phyloP scores from a whole-genome alignment of 2,329 filamentous ascomycete species.

The Fusarium sulawesiense region DNA sequence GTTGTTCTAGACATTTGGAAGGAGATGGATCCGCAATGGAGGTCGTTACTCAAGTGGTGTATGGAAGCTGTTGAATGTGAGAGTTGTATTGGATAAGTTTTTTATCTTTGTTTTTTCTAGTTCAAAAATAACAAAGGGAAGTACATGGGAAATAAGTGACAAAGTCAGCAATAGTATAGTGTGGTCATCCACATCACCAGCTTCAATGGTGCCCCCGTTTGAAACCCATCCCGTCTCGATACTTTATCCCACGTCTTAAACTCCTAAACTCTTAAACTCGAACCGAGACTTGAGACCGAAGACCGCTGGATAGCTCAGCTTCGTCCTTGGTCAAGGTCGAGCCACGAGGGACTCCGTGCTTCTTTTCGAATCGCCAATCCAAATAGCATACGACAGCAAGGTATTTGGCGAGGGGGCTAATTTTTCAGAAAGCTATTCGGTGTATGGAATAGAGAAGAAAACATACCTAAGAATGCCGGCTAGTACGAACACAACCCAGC shows the following conservation, averaged over 20 bases:
- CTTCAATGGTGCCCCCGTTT: background rate
- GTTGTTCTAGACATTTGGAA: constrained; percentile 20
- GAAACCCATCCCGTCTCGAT: background rate
- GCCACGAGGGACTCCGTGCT: background rate
- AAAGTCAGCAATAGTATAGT: background rate
- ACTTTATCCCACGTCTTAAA: background rate
- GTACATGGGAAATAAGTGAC: constrained; percentile 48
- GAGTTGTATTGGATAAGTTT: background rate
- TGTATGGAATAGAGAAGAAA: fast-evolving
- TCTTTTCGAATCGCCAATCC: constrained; percentile 17
- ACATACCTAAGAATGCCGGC: constrained; percentile 3
- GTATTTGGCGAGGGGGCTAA: constrained; percentile 1
- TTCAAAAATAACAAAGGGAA: background rate
- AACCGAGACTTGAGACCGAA: background rate
- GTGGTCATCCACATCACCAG: background rate
- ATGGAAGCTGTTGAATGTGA: constrained; percentile 11
- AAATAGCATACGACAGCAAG: constrained; percentile 3
- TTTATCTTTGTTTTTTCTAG: background rate
- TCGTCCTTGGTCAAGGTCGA: background rate
- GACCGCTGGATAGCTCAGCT: background rate
- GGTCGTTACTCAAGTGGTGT: constrained; percentile 24
- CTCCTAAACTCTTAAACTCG: background rate
- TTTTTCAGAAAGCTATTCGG: background rate
- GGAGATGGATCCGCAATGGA: constrained; percentile 14
- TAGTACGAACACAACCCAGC: constrained; percentile 1